These are phyloP conservation scores for Coniferiporia sulphurascens DNA, from an alignment of 1,284 basidiomycete species.

Conservation along the genomic window DNA sequence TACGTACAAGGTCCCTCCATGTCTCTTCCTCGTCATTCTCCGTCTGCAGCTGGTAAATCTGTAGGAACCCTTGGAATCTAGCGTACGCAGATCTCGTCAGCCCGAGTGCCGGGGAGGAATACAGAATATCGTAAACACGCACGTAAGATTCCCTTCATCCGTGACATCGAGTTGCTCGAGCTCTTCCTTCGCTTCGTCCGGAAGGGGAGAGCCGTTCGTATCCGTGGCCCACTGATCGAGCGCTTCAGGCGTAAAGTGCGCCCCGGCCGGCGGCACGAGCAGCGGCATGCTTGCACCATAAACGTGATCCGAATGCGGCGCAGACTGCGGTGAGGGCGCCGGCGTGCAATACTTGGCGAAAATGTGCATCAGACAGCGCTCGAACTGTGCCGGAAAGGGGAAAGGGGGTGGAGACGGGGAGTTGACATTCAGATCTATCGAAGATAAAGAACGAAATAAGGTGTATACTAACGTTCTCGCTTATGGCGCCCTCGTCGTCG, in stretches of 20 bases:
- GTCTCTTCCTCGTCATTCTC: constrained; percentile 80
- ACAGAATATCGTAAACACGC: constrained; percentile 26
- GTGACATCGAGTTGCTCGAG: constrained; percentile 72
- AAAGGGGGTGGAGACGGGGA: neutral
- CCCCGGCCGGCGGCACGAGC: constrained; percentile 48
- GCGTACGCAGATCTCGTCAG: neutral
- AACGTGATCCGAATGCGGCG: constrained; percentile 18
- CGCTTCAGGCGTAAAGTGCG: constrained; percentile 52
- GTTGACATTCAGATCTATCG: neutral
- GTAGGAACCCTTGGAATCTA: constrained; percentile 73
- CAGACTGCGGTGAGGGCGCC: constrained; percentile 24
- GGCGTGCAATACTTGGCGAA: constrained; percentile 71
- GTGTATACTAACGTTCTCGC: constrained; percentile 44
- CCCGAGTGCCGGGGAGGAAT: neutral
- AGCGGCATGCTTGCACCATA: constrained; percentile 23
- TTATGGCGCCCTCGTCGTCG: constrained; percentile 61
- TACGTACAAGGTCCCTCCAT: constrained; percentile 67
- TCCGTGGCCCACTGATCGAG: constrained; percentile 71
- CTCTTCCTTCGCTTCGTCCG: constrained; percentile 71
- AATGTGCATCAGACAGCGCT: constrained; percentile 60
- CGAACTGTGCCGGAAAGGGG: constrained; percentile 39
- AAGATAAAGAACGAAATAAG: neutral
- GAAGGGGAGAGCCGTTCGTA: constrained; percentile 71
- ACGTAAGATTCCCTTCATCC: constrained; percentile 70
- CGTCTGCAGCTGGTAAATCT: constrained; percentile 76